Evolutionary conservation across 2,329 filamentous ascomycete species (phyloP), one percentile per base, ranked within the genome.

Genomic region (Aciculosporium take): DNA sequence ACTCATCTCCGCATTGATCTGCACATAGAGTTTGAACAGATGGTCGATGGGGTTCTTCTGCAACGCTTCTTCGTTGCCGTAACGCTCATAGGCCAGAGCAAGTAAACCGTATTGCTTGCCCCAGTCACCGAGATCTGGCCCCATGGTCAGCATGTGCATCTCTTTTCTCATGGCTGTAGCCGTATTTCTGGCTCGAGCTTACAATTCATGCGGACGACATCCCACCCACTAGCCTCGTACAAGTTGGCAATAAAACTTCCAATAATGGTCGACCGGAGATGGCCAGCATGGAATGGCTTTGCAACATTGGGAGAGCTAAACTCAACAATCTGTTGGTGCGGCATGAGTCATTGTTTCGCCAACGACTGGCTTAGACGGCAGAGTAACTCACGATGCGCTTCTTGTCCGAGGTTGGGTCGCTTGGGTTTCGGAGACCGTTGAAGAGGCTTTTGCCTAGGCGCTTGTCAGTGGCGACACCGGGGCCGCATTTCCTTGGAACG

Each of bases 231-330:
- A 25, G 65, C 67, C 51, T 80, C 70, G 57, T 85, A 82, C 15
- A 86, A 62, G 55, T 85, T 85, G 18, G 79, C 67, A 31, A 87
- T 66, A 63, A 86, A 87, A 30, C 81, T 81, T 37, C 82, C 82
- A 46, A 87, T 86, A 55, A 87, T 86, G 29, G 82, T 88, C 51
- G 77, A 82, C 53, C 83, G 72, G 52, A 87, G 65, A 59, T 88
- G 82, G 10, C 81, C 81, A 30, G 81, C 82, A 56, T 86, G 81
- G 66, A 87, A 87, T 20, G 81, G 84, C 63, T 89, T 89, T 35
- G 84, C 84, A 45, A 91, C 87, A 58, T 91, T 91, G 39, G 85
- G 84, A 7, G 81, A 87, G 7, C 81, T 86, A 61, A 89, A 91
- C 55, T 91, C 84, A 52, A 91, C 73, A 39, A 91, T 74, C 55